phyloP scores from a whole-genome alignment of 73 alveolate genomes.

The Halteria grandinella region DNA sequence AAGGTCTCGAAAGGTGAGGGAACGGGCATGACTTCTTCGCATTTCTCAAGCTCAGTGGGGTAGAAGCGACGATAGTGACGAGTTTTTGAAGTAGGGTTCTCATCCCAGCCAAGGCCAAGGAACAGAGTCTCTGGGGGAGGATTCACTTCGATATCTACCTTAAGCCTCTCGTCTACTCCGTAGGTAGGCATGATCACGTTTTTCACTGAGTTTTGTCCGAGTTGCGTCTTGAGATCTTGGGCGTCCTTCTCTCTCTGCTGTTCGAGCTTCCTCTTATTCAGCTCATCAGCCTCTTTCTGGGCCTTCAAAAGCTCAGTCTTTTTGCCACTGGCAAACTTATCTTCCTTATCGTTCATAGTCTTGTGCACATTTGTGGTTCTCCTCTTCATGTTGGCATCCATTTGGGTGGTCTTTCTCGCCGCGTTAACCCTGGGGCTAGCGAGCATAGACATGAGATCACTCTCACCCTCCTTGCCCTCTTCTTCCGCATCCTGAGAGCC shows the following conservation, averaged over 20 bases:
- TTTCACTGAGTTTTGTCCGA: slow-evolving; percentile 11
- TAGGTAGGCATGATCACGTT: slow-evolving; percentile 58
- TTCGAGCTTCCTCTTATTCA: neutral
- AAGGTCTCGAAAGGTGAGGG: slow-evolving; percentile 64
- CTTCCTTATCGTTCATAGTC: neutral
- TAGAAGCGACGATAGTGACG: slow-evolving; percentile 87
- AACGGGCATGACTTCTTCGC: slow-evolving; percentile 61
- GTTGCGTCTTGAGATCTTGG: neutral
- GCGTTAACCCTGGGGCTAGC: slow-evolving; percentile 69
- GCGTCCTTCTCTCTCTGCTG: neutral
- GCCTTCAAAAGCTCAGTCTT: neutral
- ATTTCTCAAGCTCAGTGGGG: slow-evolving; percentile 83
- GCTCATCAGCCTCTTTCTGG: neutral
- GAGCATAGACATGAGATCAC: slow-evolving; percentile 71
- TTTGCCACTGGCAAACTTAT: neutral
- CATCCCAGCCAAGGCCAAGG: slow-evolving; percentile 64
- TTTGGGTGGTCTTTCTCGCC: slow-evolving; percentile 65
- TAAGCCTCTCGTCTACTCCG: slow-evolving; percentile 35
- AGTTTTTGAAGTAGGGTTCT: neutral
- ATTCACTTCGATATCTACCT: slow-evolving; percentile 22
- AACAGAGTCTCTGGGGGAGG: slow-evolving; percentile 53
- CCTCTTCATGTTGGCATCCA: too few species aligned
- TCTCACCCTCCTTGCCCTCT: too few species aligned
- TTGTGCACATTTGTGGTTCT: neutral
- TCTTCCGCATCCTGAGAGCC: slow-evolving; percentile 4